A percentile compares a stretch with the other conserved stretches of the same genome.
phyloP scores from a whole-genome alignment of 2,329 filamentous ascomycete genomes.

The Aspergillus brunneoviolaceus region DNA sequence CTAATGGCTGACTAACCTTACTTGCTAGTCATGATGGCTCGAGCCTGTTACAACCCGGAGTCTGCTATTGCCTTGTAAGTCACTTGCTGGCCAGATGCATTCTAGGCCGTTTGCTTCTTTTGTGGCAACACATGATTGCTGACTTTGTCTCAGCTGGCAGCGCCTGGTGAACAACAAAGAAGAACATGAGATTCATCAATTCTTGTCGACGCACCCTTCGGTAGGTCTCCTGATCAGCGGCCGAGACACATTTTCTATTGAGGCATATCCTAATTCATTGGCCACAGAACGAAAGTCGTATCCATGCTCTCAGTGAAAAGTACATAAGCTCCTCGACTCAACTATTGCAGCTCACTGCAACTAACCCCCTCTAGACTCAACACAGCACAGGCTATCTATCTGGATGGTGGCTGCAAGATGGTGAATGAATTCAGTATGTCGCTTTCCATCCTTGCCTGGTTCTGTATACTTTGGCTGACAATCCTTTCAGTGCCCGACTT shows the following conservation, averaged over 20 bases:
- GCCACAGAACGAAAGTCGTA: slow-evolving; percentile 51
- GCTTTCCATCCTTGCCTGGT: background rate
- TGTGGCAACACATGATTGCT: background rate
- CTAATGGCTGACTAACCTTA: slow-evolving; percentile 15
- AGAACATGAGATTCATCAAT: slow-evolving; percentile 48
- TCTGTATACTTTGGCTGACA: background rate
- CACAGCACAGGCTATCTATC: slow-evolving; percentile 41
- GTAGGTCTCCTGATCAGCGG: slow-evolving; percentile 23
- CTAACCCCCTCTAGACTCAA: slow-evolving; percentile 35
- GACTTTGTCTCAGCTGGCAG: slow-evolving; percentile 40
- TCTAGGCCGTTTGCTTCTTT: background rate
- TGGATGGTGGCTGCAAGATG: slow-evolving; percentile 39
- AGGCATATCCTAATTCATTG: slow-evolving; percentile 6
- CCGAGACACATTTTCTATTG: background rate
- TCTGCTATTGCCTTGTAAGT: slow-evolving; percentile 54
- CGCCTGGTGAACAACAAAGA: slow-evolving; percentile 51
- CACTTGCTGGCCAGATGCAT: background rate
- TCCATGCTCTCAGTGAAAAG: slow-evolving; percentile 56
- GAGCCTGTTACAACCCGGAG: slow-evolving; percentile 59
- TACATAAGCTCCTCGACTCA: slow-evolving; percentile 19
- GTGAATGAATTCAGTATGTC: slow-evolving; percentile 5
- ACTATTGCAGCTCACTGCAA: background rate
- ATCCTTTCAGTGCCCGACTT: background rate
- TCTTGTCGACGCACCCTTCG: slow-evolving; percentile 61
- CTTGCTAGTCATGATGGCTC: slow-evolving; percentile 58